Evolutionary conservation across 495 filamentous ascomycete genomes (phyloP).

Genomic region (Geoglossum glabrum): DNA sequence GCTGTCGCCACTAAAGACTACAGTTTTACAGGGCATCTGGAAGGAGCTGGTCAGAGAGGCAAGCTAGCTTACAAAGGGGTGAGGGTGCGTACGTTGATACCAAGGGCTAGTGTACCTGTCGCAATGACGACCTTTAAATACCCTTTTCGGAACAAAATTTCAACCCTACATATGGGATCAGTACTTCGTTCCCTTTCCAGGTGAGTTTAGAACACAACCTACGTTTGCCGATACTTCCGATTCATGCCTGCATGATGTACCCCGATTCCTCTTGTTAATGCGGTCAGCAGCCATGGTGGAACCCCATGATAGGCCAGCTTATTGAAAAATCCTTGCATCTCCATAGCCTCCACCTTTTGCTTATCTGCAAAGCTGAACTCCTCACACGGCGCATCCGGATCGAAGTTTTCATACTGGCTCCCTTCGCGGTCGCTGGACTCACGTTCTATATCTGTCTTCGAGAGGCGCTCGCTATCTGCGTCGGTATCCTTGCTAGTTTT

Average conservation of each 20-base stretch:
- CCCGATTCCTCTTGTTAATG: slow-evolving; percentile 44
- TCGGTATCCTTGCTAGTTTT: slow-evolving; percentile 20
- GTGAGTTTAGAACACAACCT: slow-evolving; percentile 6
- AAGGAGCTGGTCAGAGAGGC: background rate
- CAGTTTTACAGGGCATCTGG: slow-evolving; percentile 59
- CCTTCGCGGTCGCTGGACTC: slow-evolving; percentile 33
- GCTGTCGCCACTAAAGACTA: slow-evolving; percentile 55
- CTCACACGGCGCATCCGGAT: slow-evolving; percentile 39
- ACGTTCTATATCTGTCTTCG: slow-evolving; percentile 29
- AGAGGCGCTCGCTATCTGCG: slow-evolving; percentile 23
- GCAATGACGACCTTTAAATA: slow-evolving; percentile 54
- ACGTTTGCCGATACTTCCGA: slow-evolving; percentile 46
- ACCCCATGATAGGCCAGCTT: slow-evolving; percentile 27
- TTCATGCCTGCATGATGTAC: slow-evolving; percentile 68
- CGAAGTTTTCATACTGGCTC: slow-evolving; percentile 36
- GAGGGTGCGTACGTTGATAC: slow-evolving; percentile 35
- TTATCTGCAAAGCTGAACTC: slow-evolving; percentile 45
- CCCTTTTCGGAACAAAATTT: slow-evolving; percentile 55
- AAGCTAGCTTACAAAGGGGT: background rate
- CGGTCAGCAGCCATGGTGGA: slow-evolving; percentile 27
- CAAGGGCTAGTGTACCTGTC: slow-evolving; percentile 54
- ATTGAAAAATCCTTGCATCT: slow-evolving; percentile 28
- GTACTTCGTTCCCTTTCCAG: too few relatives aligned
- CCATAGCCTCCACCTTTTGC: slow-evolving; percentile 28
- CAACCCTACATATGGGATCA: slow-evolving; percentile 21